These are phyloP conservation scores for Crithidia expoeki DNA, from an alignment of 208 protist species.

Conservation along the genomic window DNA sequence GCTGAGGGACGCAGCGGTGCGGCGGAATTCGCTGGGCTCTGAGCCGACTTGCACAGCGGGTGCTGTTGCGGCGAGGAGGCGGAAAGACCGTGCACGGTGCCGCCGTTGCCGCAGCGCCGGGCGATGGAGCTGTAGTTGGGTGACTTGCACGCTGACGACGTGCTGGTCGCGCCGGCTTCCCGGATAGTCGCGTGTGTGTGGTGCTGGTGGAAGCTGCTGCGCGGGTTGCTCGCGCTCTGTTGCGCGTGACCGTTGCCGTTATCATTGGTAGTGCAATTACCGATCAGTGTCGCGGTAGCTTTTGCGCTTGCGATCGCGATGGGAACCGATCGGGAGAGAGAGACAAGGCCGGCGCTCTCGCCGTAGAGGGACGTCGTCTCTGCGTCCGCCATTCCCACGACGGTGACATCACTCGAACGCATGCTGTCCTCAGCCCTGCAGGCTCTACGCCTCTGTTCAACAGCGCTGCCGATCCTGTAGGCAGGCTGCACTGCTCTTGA, in stretches of 20 bases:
- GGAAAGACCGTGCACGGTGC: background rate
- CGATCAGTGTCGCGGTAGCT: background rate
- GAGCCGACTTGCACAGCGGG: slow-evolving; percentile 9
- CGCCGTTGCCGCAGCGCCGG: background rate
- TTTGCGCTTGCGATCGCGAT: slow-evolving; percentile 1
- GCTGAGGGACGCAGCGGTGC: background rate
- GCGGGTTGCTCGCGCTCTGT: background rate
- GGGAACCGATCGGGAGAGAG: background rate
- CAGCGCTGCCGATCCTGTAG: background rate
- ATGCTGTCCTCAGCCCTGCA: slow-evolving; percentile 10
- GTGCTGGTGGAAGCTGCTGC: background rate
- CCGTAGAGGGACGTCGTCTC: slow-evolving; percentile 14
- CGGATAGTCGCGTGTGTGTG: background rate
- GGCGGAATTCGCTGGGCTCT: background rate
- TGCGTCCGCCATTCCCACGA: slow-evolving; percentile 18
- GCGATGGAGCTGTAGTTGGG: background rate
- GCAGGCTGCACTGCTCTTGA: background rate
- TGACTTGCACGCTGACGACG: background rate
- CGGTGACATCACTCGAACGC: slow-evolving; percentile 15
- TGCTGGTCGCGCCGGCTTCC: background rate
- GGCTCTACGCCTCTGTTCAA: background rate
- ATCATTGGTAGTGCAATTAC: background rate
- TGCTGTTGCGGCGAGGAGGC: background rate
- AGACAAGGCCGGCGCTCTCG: slow-evolving; percentile 3
- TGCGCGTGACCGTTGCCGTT: background rate